phyloP scores from a whole-genome alignment of 1,139 yeast genomes.

The Kluyveromyces sp. region DNA sequence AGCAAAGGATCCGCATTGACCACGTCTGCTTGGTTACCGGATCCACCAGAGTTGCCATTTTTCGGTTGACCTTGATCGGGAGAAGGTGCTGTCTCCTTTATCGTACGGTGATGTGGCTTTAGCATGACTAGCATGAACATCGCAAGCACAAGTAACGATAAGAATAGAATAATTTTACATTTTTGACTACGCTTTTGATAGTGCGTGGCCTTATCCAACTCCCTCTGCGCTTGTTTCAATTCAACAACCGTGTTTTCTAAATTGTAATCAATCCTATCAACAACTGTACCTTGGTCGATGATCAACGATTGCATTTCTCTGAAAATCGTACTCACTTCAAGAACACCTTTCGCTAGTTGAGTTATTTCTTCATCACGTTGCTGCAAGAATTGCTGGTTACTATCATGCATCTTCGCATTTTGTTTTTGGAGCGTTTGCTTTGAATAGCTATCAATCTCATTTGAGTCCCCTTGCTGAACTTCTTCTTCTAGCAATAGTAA shows the following conservation, averaged over 20 bases:
- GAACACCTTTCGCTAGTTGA: slow-evolving; percentile 84
- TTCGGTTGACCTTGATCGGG: no score
- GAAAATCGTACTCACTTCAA: slow-evolving; percentile 88
- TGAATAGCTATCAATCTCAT: slow-evolving; percentile 38
- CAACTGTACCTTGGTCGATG: slow-evolving; percentile 89
- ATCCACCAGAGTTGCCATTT: neutral
- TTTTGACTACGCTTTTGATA: slow-evolving; percentile 88
- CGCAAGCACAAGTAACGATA: slow-evolving; percentile 63
- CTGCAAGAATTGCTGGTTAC: slow-evolving; percentile 34
- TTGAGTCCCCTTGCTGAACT: slow-evolving; percentile 34
- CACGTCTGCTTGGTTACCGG: neutral
- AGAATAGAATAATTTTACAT: slow-evolving; percentile 74
- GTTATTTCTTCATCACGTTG: slow-evolving; percentile 86
- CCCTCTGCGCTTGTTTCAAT: slow-evolving; percentile 69
- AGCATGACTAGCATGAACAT: slow-evolving; percentile 63
- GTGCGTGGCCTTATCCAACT: slow-evolving; percentile 63
- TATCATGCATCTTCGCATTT: slow-evolving; percentile 30
- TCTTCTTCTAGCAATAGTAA: slow-evolving; percentile 32
- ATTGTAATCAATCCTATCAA: slow-evolving; percentile 90
- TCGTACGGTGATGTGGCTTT: slow-evolving; percentile 41
- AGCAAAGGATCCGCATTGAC: neutral
- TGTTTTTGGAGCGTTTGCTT: slow-evolving; percentile 38
- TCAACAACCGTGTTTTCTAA: slow-evolving; percentile 70
- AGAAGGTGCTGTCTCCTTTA: neutral
- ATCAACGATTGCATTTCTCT: slow-evolving; percentile 88